Conservation (phyloP, 805 yeast genomes). For the Helenozyma baotianmanensis region DNA sequence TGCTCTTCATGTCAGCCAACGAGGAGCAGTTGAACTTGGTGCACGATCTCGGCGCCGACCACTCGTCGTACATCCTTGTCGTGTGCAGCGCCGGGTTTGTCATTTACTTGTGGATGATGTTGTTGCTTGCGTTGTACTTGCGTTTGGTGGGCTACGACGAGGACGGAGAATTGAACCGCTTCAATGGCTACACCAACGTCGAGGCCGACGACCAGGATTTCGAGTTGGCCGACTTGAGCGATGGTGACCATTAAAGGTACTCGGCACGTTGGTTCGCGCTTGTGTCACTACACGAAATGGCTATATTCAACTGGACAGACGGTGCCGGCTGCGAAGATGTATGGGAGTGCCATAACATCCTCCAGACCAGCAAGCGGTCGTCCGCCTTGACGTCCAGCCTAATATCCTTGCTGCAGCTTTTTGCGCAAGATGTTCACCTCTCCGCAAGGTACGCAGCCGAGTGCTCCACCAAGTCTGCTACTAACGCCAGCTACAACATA, state of each 20-base stretch:
- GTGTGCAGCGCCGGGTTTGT: slow-evolving; percentile 70
- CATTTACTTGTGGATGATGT: slow-evolving; percentile 60
- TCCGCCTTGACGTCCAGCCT: no score
- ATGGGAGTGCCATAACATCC: no score
- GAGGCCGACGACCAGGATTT: slow-evolving; percentile 25
- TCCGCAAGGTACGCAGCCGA: no score
- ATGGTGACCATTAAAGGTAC: slow-evolving; percentile 4
- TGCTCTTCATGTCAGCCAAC: slow-evolving; percentile 86
- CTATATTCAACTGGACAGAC: no score
- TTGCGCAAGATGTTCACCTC: no score
- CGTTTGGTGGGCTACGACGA: slow-evolving; percentile 38
- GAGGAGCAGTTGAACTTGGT: slow-evolving; percentile 81
- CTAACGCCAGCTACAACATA: no score
- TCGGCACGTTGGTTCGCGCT: no score
- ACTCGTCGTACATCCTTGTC: slow-evolving; percentile 73
- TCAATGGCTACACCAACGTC: slow-evolving; percentile 14
- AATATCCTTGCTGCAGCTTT: no score
- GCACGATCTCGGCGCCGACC: slow-evolving; percentile 73
- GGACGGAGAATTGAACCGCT: slow-evolving; percentile 27
- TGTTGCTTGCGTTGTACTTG: slow-evolving; percentile 57
- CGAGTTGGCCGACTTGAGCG: slow-evolving; percentile 30
- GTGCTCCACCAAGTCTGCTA: no score
- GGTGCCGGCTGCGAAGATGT: no score
- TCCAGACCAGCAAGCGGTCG: no score
- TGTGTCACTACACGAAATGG: no score